Conservation (phyloP, 2,329 filamentous ascomycete species). For the Pseudogymnoascus sp. region DNA sequence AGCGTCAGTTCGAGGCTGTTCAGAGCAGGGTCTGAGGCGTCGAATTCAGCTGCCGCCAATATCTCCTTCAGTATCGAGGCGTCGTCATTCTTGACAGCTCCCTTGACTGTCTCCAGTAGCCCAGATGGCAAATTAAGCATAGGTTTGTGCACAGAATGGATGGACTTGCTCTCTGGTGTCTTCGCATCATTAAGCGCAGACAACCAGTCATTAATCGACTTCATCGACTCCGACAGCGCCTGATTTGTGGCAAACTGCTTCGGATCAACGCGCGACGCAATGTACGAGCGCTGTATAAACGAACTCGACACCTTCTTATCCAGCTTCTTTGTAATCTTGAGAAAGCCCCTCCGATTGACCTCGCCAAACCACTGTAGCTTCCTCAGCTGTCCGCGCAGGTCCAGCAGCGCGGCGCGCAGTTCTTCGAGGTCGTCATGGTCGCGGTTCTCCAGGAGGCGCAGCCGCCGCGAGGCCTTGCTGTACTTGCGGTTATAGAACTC, state of each 20-base stretch:
- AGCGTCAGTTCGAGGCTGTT: slow-evolving; percentile 71
- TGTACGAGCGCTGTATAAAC: slow-evolving; percentile 73
- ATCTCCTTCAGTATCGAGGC: slow-evolving; percentile 46
- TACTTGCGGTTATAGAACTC: slow-evolving; percentile 96
- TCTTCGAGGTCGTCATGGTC: slow-evolving; percentile 89
- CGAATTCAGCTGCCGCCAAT: slow-evolving; percentile 49
- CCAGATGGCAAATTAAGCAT: slow-evolving; percentile 62
- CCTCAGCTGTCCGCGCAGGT: slow-evolving; percentile 76
- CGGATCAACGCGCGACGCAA: slow-evolving; percentile 84
- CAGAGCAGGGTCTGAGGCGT: slow-evolving; percentile 43
- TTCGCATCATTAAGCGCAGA: slow-evolving; percentile 71
- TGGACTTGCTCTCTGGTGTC: slow-evolving; percentile 66
- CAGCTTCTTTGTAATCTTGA: slow-evolving; percentile 98
- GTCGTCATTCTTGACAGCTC: slow-evolving; percentile 63
- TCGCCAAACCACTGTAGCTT: slow-evolving; percentile 98
- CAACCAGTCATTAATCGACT: slow-evolving; percentile 82
- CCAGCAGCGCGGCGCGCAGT: slow-evolving; percentile 79
- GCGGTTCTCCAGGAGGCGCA: slow-evolving; percentile 72
- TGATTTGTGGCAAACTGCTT: slow-evolving; percentile 76
- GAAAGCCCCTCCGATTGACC: slow-evolving; percentile 88
- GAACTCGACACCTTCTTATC: slow-evolving; percentile 84
- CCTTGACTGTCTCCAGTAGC: slow-evolving; percentile 63
- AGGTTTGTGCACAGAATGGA: slow-evolving; percentile 58
- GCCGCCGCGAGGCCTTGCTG: slow-evolving; percentile 69
- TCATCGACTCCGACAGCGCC: slow-evolving; percentile 49